Conservation (phyloP, 495 filamentous ascomycete species). For the Amniculicola lignicola region DNA sequence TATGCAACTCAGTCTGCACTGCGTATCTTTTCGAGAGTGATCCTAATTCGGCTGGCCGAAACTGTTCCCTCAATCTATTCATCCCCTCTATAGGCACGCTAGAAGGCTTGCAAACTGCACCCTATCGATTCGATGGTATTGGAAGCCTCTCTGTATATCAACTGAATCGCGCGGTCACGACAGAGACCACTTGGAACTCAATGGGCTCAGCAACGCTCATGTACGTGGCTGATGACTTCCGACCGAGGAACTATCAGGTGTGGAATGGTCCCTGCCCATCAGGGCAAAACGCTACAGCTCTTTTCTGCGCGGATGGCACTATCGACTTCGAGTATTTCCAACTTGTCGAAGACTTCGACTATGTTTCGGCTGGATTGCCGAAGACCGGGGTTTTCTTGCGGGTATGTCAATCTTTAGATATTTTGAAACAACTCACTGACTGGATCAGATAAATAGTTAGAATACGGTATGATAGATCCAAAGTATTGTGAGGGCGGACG, state of each 20-base stretch:
- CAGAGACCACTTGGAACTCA: constrained; percentile 6
- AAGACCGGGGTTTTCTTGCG: too few species aligned
- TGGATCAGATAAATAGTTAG: too few species aligned
- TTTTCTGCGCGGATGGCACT: constrained; percentile 52
- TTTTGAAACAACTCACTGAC: too few species aligned
- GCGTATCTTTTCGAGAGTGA: too few species aligned
- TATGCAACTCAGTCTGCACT: too few species aligned
- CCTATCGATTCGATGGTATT: constrained; percentile 47
- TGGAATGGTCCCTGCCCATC: constrained; percentile 47
- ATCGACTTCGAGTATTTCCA: constrained; percentile 63
- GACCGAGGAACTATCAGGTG: background rate
- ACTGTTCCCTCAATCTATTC: constrained; percentile 64
- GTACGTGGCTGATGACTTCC: background rate
- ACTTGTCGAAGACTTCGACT: too few species aligned
- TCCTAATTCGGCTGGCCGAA: too few species aligned
- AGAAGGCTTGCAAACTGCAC: constrained; percentile 47
- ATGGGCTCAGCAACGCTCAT: background rate
- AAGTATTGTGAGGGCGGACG: too few species aligned
- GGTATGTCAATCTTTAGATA: too few species aligned
- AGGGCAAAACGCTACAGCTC: constrained; percentile 50
- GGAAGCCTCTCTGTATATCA: constrained; percentile 46
- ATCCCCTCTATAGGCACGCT: constrained; percentile 49
- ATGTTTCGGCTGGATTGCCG: too few species aligned
- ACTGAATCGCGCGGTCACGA: constrained; percentile 47
- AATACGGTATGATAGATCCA: too few species aligned